Conservation (phyloP, 257 asterid genomes). For the Petunia secreta region DNA sequence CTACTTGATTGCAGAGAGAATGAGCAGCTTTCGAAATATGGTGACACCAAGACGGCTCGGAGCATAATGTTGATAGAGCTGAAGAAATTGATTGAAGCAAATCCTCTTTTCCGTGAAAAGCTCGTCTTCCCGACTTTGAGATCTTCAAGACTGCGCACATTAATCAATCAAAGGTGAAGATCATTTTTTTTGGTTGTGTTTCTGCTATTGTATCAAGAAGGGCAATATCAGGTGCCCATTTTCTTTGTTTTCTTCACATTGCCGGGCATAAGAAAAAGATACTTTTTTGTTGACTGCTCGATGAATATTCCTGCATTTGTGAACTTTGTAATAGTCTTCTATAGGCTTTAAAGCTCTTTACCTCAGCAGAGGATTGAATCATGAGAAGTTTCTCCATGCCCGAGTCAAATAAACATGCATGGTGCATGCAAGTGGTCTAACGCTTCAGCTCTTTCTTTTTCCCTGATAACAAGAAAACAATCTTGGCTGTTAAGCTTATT, state of each 20-base stretch:
- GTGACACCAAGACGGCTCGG: slow-evolving; percentile 98
- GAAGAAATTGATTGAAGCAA: slow-evolving; percentile 92
- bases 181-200: not conserved
- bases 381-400: not conserved
- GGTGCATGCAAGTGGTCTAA: not conserved
- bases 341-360: not conserved
- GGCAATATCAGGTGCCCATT: slow-evolving; percentile 10
- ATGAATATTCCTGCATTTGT: not conserved
- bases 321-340: not conserved
- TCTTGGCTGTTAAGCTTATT: not conserved
- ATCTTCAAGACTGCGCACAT: slow-evolving; percentile 92
- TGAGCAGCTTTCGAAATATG: slow-evolving; percentile 97
- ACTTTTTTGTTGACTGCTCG: not conserved
- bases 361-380: not conserved
- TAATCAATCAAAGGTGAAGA: slow-evolving; percentile 87
- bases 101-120: slow-evolving; percentile 97
- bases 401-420: not conserved
- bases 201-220: slow-evolving; percentile 14
- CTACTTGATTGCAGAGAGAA: slow-evolving; percentile 71
- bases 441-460: not conserved
- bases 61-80: slow-evolving; percentile 94
- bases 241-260: not conserved
- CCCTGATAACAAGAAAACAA: not conserved
- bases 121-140: slow-evolving; percentile 85
- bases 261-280: not conserved